Percentiles rank a stretch among this genome's conserved stretches.
Evolutionary conservation across 2,329 filamentous ascomycete genomes (phyloP).

Genomic region (Boeremia lycopersici): DNA sequence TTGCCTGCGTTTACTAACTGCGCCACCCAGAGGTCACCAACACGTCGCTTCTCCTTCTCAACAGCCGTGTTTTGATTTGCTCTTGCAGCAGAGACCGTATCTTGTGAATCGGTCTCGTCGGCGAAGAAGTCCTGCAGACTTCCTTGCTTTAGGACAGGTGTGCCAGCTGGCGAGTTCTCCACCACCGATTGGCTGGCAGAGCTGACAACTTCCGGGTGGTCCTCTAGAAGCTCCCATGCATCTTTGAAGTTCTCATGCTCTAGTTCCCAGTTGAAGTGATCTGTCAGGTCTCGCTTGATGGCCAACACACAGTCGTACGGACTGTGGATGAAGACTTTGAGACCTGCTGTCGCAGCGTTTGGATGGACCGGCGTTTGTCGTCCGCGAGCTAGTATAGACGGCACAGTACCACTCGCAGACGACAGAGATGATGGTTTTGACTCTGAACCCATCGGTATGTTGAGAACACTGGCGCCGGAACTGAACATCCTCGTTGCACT

Average conservation of each 20-base stretch:
- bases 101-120: constrained; percentile 69
- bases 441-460: constrained; percentile 50
- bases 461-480: constrained; percentile 77
- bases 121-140: constrained; percentile 71
- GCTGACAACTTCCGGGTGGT: constrained; percentile 75
- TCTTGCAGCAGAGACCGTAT: constrained; percentile 65
- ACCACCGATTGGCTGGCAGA: constrained; percentile 46
- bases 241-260: constrained; percentile 80
- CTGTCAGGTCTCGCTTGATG: constrained; percentile 81
- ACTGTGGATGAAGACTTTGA: constrained; percentile 92
- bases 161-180: constrained; percentile 49
- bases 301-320: constrained; percentile 96
- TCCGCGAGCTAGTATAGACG: constrained; percentile 24
- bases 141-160: constrained; percentile 51
- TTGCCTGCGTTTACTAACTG: constrained; percentile 76
- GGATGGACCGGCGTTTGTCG: constrained; percentile 50
- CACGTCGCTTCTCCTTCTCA: constrained; percentile 85
- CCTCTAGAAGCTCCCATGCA: constrained; percentile 87
- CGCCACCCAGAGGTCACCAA: constrained; percentile 92
- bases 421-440: constrained; percentile 43
- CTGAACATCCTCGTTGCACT: constrained; percentile 87
- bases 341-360: constrained; percentile 60
- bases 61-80: constrained; percentile 66
- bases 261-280: constrained; percentile 85
- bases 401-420: constrained; percentile 29